These are phyloP conservation scores for Geotrichum reessii DNA, from an alignment of 1,139 yeast genomes.

Conservation along the genomic window DNA sequence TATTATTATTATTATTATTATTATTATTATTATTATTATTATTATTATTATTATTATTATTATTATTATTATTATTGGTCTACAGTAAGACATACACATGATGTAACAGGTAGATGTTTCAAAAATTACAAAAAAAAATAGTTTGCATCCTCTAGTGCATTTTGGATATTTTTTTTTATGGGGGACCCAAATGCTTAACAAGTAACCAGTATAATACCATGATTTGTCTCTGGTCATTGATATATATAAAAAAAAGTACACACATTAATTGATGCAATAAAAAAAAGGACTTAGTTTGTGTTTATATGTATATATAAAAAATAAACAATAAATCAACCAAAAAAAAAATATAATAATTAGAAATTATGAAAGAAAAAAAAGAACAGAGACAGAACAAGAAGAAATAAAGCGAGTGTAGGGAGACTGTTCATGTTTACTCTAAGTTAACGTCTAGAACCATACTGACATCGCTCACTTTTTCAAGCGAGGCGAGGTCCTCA, in stretches of 20 bases:
- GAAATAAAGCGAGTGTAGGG: not conserved
- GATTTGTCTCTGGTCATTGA: not conserved
- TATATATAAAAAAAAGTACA: too few species aligned
- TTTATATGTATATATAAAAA: too few species aligned
- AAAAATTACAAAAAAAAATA: too few species aligned
- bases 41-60: too few species aligned
- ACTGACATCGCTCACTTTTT: conserved; percentile 70
- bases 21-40: not conserved
- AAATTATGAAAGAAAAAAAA: too few species aligned
- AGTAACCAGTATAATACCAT: not conserved
- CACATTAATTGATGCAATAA: too few species aligned
- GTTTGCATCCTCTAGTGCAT: not conserved
- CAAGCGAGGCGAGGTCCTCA: conserved; percentile 64
- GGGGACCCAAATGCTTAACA: too few species aligned
- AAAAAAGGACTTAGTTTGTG: not conserved
- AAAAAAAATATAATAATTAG: too few species aligned
- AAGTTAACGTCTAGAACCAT: conserved; percentile 65
- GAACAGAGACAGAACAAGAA: not conserved
- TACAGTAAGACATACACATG: not conserved
- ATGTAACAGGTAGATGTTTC: too few species aligned
- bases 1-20: not conserved
- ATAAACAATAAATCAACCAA: not conserved
- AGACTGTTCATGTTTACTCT: not conserved
- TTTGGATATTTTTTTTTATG: too few species aligned
- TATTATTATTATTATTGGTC: not conserved